Evolutionary conservation across 2,329 filamentous ascomycete species (phyloP).

Genomic region (Pezicula neosporulosa): DNA sequence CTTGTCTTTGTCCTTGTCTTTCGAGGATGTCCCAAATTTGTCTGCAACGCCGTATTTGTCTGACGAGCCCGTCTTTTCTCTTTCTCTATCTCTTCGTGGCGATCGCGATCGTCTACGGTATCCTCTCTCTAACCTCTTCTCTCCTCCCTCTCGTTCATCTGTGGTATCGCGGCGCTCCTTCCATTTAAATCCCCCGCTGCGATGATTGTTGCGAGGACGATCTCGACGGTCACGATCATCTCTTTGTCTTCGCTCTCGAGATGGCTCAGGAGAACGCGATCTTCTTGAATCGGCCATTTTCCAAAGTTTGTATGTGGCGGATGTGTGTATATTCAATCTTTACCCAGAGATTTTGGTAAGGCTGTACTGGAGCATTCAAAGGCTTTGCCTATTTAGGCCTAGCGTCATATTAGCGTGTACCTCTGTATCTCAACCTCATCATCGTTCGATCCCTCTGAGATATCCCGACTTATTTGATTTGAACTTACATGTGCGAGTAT

Average conservation of each 20-base stretch:
- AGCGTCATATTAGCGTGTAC: too few species aligned
- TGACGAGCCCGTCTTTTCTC: background rate
- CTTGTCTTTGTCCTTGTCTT: conserved; percentile 5
- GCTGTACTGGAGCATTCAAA: too few species aligned
- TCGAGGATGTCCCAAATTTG: conserved; percentile 23
- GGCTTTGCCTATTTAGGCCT: too few species aligned
- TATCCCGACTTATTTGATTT: too few species aligned
- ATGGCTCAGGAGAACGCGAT: conserved; percentile 21
- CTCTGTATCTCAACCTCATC: too few species aligned
- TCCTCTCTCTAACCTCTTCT: conserved; percentile 48
- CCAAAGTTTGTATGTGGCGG: too few species aligned
- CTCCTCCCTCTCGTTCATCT: conserved; percentile 38
- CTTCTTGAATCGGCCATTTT: conserved; percentile 4
- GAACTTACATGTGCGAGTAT: too few species aligned
- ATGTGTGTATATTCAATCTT: too few species aligned
- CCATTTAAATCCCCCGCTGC: conserved; percentile 52
- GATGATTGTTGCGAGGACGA: conserved; percentile 18
- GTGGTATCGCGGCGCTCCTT: conserved; percentile 50
- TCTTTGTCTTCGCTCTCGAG: conserved; percentile 9
- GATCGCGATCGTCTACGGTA: conserved; percentile 42
- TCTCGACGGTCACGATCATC: conserved; percentile 18
- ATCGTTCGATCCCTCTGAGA: too few species aligned
- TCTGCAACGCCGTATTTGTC: conserved; percentile 26
- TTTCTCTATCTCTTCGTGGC: conserved; percentile 24
- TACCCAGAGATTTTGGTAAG: too few species aligned